Conservation (phyloP, 2,329 filamentous ascomycete species). For the Beauveria pseudobassiana region DNA sequence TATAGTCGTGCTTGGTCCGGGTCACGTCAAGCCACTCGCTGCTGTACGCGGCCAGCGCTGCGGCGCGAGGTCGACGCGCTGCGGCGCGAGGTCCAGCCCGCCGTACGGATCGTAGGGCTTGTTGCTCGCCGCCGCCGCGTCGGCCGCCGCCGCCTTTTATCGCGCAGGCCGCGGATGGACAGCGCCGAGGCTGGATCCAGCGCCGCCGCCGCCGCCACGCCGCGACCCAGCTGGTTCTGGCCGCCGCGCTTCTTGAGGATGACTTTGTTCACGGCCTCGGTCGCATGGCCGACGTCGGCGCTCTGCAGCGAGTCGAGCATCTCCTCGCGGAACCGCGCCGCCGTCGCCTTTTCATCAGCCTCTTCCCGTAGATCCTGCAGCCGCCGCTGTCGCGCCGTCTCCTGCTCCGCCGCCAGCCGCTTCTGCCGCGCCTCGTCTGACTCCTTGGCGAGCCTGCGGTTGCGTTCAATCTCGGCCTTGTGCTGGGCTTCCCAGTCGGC, state of each 20-base stretch:
- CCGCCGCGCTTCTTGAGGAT: slow-evolving; percentile 68
- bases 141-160: slow-evolving; percentile 36
- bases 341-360: slow-evolving; percentile 58
- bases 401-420: slow-evolving; percentile 57
- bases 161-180: slow-evolving; percentile 76
- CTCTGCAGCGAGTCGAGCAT: slow-evolving; percentile 63
- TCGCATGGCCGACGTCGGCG: slow-evolving; percentile 52
- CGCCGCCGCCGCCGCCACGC: slow-evolving; percentile 27
- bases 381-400: slow-evolving; percentile 53
- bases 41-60: slow-evolving; percentile 56
- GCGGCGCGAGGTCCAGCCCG: slow-evolving; percentile 59
- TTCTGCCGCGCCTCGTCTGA: slow-evolving; percentile 45
- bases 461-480: slow-evolving; percentile 58
- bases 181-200: slow-evolving; percentile 29
- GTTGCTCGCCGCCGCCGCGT: slow-evolving; percentile 40
- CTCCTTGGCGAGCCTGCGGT: slow-evolving; percentile 45
- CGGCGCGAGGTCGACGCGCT: slow-evolving; percentile 56
- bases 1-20: slow-evolving; percentile 56
- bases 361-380: slow-evolving; percentile 60
- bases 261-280: slow-evolving; percentile 50
- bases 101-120: slow-evolving; percentile 85
- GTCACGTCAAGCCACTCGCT: slow-evolving; percentile 66
- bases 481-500: slow-evolving; percentile 66
- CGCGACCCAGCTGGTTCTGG: slow-evolving; percentile 19
- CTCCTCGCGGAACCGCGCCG: slow-evolving; percentile 57